Evolutionary conservation across 495 filamentous ascomycete species (phyloP), one percentile per base, ranked within the genome.

Genomic region (Hyaloscypha bicolor): DNA sequence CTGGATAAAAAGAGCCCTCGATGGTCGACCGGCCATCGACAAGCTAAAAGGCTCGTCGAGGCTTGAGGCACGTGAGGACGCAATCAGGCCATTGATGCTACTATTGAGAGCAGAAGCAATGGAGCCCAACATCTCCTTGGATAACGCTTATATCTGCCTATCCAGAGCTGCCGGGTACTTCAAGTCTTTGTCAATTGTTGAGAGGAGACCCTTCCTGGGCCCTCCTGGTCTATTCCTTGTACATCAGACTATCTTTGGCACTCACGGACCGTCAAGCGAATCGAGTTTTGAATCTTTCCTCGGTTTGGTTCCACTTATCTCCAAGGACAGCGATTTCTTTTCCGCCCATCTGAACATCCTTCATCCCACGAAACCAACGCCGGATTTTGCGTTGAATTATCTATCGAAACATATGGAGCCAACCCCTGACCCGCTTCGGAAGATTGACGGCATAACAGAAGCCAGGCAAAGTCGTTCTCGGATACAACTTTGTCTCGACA

Each of bases 1-100:
- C 12, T 80, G 76, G 78, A 53, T 80, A 6, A 56, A 63, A 37
- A 65, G 21, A 21, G 42, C 42, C 19, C 58, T 73, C 32, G 48
- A 68, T 29, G 21, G 37, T 8, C 21, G 64, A 12, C 55, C 52
- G 14, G 11, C 9, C 14, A 25, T 55, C 12, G 6, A 48, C 9
- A 31, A 19, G 6, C 62, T 56, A 6, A 21, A 31, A 55, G 58
- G 35, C 5, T 3, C 39, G 1, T 19, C 57, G 29, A 19, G 29
- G 6, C 19, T 22, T 4, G 29, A 31, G 52, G 45, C 55, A 9
- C 56, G 55, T 6, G 22, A n/a, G 37, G 45, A 60, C 1, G 58
- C 63, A 16, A 37, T 58, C 21, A 30, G 55, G 30, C 66, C 69
- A 53, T 45, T 72, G 12, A 39, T 63, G 6, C 39, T 33, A 21